These are phyloP conservation scores for Nicotiana tomentosiformis DNA, from an alignment of 257 asterid genomes.

Conservation along the genomic window DNA sequence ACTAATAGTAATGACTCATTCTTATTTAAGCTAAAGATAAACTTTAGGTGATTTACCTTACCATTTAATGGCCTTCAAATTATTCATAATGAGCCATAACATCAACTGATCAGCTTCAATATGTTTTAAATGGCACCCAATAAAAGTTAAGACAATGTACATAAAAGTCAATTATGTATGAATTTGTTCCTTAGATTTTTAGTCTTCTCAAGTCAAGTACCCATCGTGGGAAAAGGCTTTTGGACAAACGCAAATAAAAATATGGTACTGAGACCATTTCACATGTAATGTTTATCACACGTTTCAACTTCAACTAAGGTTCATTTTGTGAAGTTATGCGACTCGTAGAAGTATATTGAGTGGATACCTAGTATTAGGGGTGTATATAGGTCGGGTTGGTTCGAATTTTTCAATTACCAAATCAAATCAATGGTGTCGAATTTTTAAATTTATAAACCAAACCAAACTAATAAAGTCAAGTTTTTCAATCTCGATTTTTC, in stretches of 20 bases:
- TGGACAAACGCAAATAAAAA: neutral
- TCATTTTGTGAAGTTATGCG: neutral
- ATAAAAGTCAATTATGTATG: neutral
- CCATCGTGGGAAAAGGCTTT: neutral
- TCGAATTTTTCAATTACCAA: too few relatives aligned
- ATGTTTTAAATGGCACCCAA: neutral
- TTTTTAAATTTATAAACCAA: too few relatives aligned
- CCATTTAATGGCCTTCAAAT: neutral
- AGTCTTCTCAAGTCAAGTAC: neutral
- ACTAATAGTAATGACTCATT: too few relatives aligned
- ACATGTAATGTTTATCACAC: neutral
- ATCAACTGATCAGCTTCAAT: neutral
- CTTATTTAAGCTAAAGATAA: too few relatives aligned
- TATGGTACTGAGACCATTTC: neutral
- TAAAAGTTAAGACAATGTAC: neutral
- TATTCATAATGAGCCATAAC: neutral
- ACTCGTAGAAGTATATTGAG: neutral
- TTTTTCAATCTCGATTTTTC: too few relatives aligned
- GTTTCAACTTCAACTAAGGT: neutral
- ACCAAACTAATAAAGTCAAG: too few relatives aligned
- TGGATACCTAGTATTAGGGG: neutral
- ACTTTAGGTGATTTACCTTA: too few relatives aligned
- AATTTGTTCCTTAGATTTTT: neutral
- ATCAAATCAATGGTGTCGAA: too few relatives aligned
- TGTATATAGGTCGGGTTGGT: too few relatives aligned